Evolutionary conservation across 495 filamentous ascomycete species (phyloP), one percentile per base, ranked within the genome.

Genomic region (Alectoria sarmentosa): DNA sequence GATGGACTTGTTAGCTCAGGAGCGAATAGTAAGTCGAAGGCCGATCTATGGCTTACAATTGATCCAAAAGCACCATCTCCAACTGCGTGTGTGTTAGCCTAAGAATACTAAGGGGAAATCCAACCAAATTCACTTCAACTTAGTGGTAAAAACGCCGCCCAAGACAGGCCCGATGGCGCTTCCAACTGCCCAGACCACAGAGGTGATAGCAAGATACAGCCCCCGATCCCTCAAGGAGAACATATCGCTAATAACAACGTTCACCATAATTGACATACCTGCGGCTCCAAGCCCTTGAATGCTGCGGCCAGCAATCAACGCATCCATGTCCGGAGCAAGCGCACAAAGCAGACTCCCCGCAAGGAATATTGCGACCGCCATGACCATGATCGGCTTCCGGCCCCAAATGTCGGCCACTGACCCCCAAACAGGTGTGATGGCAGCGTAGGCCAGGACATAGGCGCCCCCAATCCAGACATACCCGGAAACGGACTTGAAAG

Each of bases 1-100:
- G 84, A 84, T 1, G 89, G 88, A 34, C 87, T 89, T 68, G 92
- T 81, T 52, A 95, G 78, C 67, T 89, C 83, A 28, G 95, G 78
- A 6, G 41, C 28, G 54, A 59, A 59, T 30, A 90, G 79, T 14
- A 63, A 26, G 8, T 8, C 28, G 48, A 67, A 32, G 52, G 38
- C 36, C 21, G 82, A 83, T 23, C 86, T 57, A 73, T 63, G 0
- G 90, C 0, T 87, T 87, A 6, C 88, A 70, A 69, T 92, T 91
- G 76, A 92, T 84, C 82, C 83, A 89, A 70, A 88, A 90, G 44
- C 81, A 82, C 79, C 86, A 88, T 41, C 84, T n/a, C n/a, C n/a
- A n/a, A n/a, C n/a, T n/a, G n/a, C n/a, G n/a, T n/a, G 14, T 41
- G 8, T 41, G 2, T 41, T 41, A 41, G 38, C 38, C 38, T 41